Conservation (phyloP, 2,329 filamentous ascomycete species). For the Claviceps pazoutovae region DNA sequence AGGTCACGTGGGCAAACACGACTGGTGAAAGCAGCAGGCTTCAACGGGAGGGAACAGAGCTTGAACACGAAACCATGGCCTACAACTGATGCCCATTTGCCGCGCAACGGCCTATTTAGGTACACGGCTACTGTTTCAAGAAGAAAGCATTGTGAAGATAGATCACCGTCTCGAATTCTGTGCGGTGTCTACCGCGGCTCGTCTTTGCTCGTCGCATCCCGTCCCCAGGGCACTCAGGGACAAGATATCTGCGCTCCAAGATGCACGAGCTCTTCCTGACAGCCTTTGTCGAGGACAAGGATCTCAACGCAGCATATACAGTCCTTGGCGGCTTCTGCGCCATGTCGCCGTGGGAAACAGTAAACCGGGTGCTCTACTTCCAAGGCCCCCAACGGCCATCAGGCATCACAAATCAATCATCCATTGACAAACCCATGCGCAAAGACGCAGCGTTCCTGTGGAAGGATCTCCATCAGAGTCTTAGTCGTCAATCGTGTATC, state of each 20-base stretch:
- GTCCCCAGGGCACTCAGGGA: not conserved
- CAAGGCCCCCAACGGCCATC: conserved; percentile 31
- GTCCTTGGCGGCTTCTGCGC: conserved; percentile 44
- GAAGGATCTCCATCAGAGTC: conserved; percentile 40
- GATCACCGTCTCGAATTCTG: not conserved
- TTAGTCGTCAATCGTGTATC: conserved; percentile 42
- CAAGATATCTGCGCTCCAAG: not conserved
- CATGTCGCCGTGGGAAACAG: conserved; percentile 36
- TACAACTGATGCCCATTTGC: not conserved
- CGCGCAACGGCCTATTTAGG: not conserved
- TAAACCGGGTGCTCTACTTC: conserved; percentile 40
- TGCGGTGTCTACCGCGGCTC: not conserved
- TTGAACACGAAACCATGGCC: not conserved
- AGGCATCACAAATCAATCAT: conserved; percentile 29
- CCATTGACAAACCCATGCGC: conserved; percentile 24
- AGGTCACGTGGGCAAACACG: conserved; percentile 5
- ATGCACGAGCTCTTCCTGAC: conserved; percentile 51
- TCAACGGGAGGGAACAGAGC: not conserved
- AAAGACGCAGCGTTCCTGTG: conserved; percentile 28
- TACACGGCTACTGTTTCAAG: not conserved
- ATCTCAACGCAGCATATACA: conserved; percentile 33
- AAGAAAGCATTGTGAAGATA: too few species aligned
- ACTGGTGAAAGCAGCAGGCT: not conserved
- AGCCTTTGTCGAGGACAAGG: conserved; percentile 34
- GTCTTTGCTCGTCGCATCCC: not conserved